phyloP scores from a whole-genome alignment of 768 basidiomycete species.

The Tylopilus balloui region DNA sequence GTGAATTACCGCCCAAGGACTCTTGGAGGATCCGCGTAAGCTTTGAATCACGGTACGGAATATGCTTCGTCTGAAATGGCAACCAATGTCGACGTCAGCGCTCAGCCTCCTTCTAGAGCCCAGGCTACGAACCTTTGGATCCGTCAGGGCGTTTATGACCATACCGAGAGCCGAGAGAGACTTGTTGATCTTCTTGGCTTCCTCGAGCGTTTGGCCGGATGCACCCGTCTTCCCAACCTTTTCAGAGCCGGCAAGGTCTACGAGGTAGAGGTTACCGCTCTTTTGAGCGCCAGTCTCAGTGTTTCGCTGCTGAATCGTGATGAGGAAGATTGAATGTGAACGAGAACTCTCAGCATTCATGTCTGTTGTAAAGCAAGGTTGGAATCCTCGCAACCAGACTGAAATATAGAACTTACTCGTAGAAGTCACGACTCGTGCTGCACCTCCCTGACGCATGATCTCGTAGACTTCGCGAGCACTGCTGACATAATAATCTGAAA shows the following conservation, averaged over 20 bases:
- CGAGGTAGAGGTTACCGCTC: constrained; percentile 94
- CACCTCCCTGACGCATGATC: constrained; percentile 96
- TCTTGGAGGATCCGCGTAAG: constrained; percentile 99
- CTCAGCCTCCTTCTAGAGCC: background rate
- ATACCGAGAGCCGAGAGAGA: constrained; percentile 95
- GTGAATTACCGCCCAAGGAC: constrained; percentile 91
- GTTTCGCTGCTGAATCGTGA: constrained; percentile 95
- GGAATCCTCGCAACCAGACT: background rate
- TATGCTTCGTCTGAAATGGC: constrained; percentile 74
- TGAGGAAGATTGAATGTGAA: constrained; percentile 98
- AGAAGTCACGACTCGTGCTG: constrained; percentile 85
- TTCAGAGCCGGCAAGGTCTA: constrained; percentile 97
- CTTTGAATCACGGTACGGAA: constrained; percentile 98
- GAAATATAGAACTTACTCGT: constrained; percentile 65
- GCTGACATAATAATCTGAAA: constrained; percentile 97
- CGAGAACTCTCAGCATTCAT: constrained; percentile 99
- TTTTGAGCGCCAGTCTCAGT: constrained; percentile 95
- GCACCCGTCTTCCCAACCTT: constrained; percentile 99
- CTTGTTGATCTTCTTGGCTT: constrained; percentile 99
- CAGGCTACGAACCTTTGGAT: constrained; percentile 68
- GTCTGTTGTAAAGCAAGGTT: constrained; percentile 45
- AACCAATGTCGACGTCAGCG: constrained; percentile 4
- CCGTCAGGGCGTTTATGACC: constrained; percentile 98
- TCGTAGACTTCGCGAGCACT: constrained; percentile 95
- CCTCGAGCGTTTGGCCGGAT: constrained; percentile 96